Percentiles rank a stretch among this genome's conserved stretches.
These are phyloP conservation scores for Excoecaria cochinchinensis DNA, from an alignment of 345 rosid species.

Conservation along the genomic window DNA sequence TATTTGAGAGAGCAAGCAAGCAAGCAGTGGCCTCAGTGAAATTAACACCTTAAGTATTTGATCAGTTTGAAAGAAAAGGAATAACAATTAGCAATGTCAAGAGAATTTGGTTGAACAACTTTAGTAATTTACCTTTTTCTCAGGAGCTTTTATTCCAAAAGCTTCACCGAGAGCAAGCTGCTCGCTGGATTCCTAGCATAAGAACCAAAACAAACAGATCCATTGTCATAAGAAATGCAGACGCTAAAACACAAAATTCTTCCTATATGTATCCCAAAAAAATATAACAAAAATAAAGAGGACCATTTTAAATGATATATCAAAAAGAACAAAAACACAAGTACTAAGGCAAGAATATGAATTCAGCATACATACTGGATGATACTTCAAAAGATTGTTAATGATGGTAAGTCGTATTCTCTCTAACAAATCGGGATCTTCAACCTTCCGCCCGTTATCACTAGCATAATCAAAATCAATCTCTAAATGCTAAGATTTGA, in stretches of 20 bases:
- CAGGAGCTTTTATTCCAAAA: conserved; percentile 88
- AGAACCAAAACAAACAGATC: conserved; percentile 9
- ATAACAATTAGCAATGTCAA: conserved; percentile 2
- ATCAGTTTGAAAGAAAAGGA: background rate
- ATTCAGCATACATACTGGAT: conserved; percentile 65
- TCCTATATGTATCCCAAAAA: background rate
- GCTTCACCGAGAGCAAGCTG: conserved; percentile 95
- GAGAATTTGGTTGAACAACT: background rate
- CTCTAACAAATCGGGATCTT: conserved; percentile 89
- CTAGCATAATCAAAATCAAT: conserved; percentile 35
- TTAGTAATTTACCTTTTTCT: conserved; percentile 58
- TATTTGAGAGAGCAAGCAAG: background rate
- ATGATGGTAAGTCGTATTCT: conserved; percentile 87
- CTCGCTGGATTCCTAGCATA: conserved; percentile 75
- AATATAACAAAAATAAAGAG: background rate
- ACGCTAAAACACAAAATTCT: background rate
- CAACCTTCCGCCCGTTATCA: conserved; percentile 92
- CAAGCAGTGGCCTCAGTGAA: background rate
- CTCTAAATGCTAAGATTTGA: conserved; percentile 21
- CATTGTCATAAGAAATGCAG: background rate
- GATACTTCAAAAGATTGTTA: conserved; percentile 90
- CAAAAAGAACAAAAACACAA: background rate
- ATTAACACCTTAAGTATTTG: background rate
- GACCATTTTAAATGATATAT: background rate
- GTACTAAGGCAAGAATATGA: background rate